A percentile compares a stretch with the other conserved stretches of the same genome.
phyloP scores from a whole-genome alignment of 306 rosid species.

The Vigna hirtella region DNA sequence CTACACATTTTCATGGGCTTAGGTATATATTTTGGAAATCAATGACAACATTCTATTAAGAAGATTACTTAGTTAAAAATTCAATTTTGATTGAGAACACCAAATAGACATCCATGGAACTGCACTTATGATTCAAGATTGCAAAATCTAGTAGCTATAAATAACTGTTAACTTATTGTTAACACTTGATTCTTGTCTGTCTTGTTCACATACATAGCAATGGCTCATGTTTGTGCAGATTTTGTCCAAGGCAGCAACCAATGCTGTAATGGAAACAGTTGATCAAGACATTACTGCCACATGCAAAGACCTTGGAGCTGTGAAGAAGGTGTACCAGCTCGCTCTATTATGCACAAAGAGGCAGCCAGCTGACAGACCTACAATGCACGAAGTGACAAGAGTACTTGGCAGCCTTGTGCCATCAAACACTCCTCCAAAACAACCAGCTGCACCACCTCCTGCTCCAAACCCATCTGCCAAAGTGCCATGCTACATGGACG shows the following conservation, averaged over 20 bases:
- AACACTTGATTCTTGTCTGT: neutral
- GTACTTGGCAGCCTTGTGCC: conserved; percentile 73
- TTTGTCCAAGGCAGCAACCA: conserved; percentile 78
- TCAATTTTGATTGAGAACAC: neutral
- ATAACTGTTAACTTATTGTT: neutral
- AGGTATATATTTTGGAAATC: neutral
- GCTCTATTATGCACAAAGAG: conserved; percentile 88
- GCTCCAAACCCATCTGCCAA: conserved; percentile 56
- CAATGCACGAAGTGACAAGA: conserved; percentile 89
- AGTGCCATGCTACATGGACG: conserved; percentile 74
- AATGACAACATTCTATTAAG: too few relatives aligned
- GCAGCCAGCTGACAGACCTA: conserved; percentile 82
- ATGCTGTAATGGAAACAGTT: conserved; percentile 94
- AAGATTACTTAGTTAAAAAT: neutral
- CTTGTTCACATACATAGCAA: conserved; percentile 7
- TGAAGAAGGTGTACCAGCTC: conserved; percentile 82
- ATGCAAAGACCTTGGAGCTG: conserved; percentile 81
- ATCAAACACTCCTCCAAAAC: conserved; percentile 38
- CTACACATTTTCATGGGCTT: neutral
- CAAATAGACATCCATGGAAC: neutral
- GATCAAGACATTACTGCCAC: conserved; percentile 83
- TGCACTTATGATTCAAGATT: neutral
- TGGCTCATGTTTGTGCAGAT: conserved; percentile 53
- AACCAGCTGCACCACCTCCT: conserved; percentile 23
- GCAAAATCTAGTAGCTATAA: neutral